phyloP scores from a whole-genome alignment of 164 flowering plant genomes.

The Tetrastigma voinierianum region DNA sequence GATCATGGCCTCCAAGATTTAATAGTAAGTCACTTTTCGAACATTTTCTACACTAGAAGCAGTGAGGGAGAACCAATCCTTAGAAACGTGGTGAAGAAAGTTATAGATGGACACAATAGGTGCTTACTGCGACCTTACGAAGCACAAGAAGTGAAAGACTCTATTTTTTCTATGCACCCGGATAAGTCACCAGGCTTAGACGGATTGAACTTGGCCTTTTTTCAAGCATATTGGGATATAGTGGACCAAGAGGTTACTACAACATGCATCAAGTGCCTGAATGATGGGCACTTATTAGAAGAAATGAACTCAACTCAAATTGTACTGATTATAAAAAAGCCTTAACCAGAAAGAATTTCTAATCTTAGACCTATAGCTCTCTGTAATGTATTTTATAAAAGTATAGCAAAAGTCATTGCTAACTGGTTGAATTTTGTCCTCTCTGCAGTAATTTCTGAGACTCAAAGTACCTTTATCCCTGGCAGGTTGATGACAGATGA shows the following conservation, averaged over 20 bases:
- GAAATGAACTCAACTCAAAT: background rate
- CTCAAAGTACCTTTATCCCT: background rate
- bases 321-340: background rate
- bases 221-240: background rate
- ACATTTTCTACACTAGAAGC: no score
- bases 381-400: no score
- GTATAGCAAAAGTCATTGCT: no score
- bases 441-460: background rate
- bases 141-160: background rate
- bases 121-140: no score
- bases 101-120: no score
- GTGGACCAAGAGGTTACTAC: background rate
- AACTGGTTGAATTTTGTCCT: no score
- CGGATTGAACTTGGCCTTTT: background rate
- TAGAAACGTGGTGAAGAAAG: no score
- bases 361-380: no score
- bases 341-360: background rate
- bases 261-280: background rate
- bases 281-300: background rate
- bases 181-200: background rate
- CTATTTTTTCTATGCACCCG: background rate
- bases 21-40: no score
- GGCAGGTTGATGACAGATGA: background rate
- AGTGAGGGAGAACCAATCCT: no score
- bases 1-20: no score